Conservation (phyloP, 768 basidiomycete species). For the Ephemerocybe angulata region DNA sequence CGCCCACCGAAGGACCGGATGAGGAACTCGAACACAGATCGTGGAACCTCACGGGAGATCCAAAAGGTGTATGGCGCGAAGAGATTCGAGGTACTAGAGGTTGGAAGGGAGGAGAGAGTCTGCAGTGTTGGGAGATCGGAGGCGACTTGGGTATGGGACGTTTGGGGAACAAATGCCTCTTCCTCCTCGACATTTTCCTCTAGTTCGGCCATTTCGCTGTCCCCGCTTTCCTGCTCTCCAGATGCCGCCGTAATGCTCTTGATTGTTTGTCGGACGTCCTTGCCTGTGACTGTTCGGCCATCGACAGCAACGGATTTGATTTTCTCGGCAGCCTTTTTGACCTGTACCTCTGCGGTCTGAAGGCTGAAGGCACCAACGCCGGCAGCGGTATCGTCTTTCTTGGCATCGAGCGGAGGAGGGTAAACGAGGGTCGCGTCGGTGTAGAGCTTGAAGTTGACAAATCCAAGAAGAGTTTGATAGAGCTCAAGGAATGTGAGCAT, state of each 20-base stretch:
- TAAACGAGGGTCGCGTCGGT: conserved; percentile 90
- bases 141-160: conserved; percentile 42
- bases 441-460: conserved; percentile 97
- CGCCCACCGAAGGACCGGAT: conserved; percentile 89
- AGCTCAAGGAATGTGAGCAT: conserved; percentile 98
- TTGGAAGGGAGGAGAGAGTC: conserved; percentile 57
- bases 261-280: conserved; percentile 60
- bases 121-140: conserved; percentile 65
- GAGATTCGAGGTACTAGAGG: conserved; percentile 53
- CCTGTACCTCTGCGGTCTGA: conserved; percentile 40
- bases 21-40: conserved; percentile 91
- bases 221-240: conserved; percentile 25
- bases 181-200: conserved; percentile 35
- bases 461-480: conserved; percentile 94
- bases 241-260: conserved; percentile 45
- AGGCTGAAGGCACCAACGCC: conserved; percentile 87
- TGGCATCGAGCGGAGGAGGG: conserved; percentile 84
- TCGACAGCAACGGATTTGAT: conserved; percentile 46
- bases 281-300: conserved; percentile 43
- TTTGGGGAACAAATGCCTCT: conserved; percentile 68
- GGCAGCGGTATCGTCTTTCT: conserved; percentile 80
- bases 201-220: conserved; percentile 36
- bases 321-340: conserved; percentile 37
- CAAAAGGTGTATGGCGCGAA: conserved; percentile 89
- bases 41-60: conserved; percentile 88